Evolutionary conservation across 2,329 filamentous ascomycete genomes (phyloP).

Genomic region (Pleoardoris graminearum): DNA sequence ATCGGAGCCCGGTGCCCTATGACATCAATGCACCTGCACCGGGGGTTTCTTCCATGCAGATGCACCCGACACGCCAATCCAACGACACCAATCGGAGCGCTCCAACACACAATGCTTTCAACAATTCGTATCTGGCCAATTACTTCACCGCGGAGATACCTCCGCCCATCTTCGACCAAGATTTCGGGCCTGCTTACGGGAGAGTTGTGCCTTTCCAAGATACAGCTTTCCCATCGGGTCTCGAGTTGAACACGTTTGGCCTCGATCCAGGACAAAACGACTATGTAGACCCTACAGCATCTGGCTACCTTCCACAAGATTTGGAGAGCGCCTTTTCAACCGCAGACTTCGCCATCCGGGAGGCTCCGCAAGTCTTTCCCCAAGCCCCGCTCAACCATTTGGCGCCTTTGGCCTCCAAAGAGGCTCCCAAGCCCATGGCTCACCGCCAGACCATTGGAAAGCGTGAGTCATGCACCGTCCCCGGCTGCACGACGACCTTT

Average conservation of each 20-base stretch:
- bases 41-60: not conserved
- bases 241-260: not conserved
- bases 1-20: not conserved
- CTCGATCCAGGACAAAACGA: not conserved
- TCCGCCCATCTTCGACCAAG: not conserved
- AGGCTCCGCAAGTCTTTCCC: not conserved
- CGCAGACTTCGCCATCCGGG: not conserved
- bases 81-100: too few relatives aligned
- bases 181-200: not conserved
- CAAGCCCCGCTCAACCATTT: not conserved
- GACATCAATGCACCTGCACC: not conserved
- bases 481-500: slow-evolving; percentile 6
- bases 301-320: not conserved
- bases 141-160: not conserved
- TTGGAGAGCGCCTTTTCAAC: not conserved
- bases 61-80: not conserved
- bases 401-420: not conserved
- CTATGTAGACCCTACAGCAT: not conserved
- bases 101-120: not conserved
- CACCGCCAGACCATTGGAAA: not conserved
- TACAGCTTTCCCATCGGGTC: not conserved
- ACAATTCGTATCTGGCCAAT: not conserved
- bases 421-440: not conserved
- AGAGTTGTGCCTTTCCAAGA: not conserved
- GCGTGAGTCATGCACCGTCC: not conserved